These are phyloP conservation scores for Talaromyces ruber DNA, from an alignment of 495 filamentous ascomycete genomes.

Conservation along the genomic window DNA sequence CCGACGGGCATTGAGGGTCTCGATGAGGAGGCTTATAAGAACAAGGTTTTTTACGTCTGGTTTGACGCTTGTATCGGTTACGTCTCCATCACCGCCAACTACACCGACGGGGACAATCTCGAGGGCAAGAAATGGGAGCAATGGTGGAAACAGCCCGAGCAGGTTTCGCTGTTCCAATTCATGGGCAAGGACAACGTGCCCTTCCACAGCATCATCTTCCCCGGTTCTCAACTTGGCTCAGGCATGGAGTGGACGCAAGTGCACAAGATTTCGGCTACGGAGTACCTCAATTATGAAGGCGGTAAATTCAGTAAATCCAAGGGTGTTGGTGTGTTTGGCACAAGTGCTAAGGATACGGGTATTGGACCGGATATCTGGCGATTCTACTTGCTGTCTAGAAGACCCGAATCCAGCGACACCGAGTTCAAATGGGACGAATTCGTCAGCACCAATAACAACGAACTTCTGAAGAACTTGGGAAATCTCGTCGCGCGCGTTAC, in stretches of 20 bases:
- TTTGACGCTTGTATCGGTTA: conserved; percentile 98
- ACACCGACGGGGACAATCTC: conserved; percentile 47
- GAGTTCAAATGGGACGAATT: conserved; percentile 13
- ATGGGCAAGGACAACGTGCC: conserved; percentile 97
- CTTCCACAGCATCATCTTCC: conserved; percentile 90
- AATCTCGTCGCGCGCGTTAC: conserved; percentile 12
- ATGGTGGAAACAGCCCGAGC: conserved; percentile 89
- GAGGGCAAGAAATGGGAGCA: conserved; percentile 63
- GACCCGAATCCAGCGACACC: conserved; percentile 11
- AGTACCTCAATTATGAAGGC: conserved; percentile 93
- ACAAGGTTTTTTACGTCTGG: conserved; percentile 95
- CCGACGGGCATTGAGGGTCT: conserved; percentile 34
- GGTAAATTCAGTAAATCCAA: conserved; percentile 95
- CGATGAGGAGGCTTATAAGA: conserved; percentile 49
- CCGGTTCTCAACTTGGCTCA: conserved; percentile 77
- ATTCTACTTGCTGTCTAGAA: conserved; percentile 7
- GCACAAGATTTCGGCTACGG: conserved; percentile 80
- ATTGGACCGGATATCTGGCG: conserved; percentile 29
- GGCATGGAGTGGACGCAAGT: conserved; percentile 84
- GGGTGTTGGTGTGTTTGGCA: conserved; percentile 84
- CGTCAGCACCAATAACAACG: conserved; percentile 11
- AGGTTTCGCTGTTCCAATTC: conserved; percentile 92
- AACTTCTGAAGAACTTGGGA: conserved; percentile 11
- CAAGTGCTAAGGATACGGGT: conserved; percentile 82
- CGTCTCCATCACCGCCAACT: conserved; percentile 87